phyloP scores from a whole-genome alignment of 495 filamentous ascomycete species.

The Daldinia bambusicola region DNA sequence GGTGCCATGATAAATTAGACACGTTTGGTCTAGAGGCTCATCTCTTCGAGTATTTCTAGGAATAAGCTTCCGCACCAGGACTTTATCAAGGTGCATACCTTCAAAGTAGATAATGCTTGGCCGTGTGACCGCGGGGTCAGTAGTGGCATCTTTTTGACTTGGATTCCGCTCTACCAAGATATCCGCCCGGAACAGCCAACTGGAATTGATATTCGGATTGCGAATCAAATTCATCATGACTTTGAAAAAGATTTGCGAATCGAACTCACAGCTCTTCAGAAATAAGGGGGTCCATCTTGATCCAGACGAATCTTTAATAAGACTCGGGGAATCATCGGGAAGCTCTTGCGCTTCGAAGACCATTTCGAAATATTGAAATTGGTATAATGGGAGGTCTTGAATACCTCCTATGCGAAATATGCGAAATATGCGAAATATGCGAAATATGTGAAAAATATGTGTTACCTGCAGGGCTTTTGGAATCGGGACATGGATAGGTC shows the following conservation, averaged over 20 bases:
- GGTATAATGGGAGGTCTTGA: slow-evolving; percentile 20
- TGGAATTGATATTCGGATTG: slow-evolving; percentile 89
- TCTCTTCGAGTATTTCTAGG: slow-evolving; percentile 84
- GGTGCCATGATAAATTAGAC: slow-evolving; percentile 67
- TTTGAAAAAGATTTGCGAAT: slow-evolving; percentile 65
- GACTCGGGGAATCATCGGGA: slow-evolving; percentile 47
- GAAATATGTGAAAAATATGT: slow-evolving; percentile 9
- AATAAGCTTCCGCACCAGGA: slow-evolving; percentile 77
- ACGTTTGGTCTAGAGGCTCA: slow-evolving; percentile 78
- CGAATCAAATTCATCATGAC: slow-evolving; percentile 78
- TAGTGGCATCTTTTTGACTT: slow-evolving; percentile 20
- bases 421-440: not conserved
- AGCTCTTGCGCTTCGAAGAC: slow-evolving; percentile 49
- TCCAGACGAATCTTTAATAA: slow-evolving; percentile 46
- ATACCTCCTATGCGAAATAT: no score
- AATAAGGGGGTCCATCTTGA: slow-evolving; percentile 62
- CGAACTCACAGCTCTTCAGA: slow-evolving; percentile 65
- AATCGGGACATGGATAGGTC: slow-evolving; percentile 24
- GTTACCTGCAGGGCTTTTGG: slow-evolving; percentile 26
- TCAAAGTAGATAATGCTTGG: slow-evolving; percentile 53
- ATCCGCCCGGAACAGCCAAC: slow-evolving; percentile 86
- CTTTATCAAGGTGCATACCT: slow-evolving; percentile 66
- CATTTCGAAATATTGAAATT: slow-evolving; percentile 41
- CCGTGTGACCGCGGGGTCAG: slow-evolving; percentile 47
- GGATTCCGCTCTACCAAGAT: slow-evolving; percentile 68